Evolutionary conservation across 306 rosid genomes (phyloP), one percentile per base, ranked within the genome.

Genomic region (Ceratonia siliqua): DNA sequence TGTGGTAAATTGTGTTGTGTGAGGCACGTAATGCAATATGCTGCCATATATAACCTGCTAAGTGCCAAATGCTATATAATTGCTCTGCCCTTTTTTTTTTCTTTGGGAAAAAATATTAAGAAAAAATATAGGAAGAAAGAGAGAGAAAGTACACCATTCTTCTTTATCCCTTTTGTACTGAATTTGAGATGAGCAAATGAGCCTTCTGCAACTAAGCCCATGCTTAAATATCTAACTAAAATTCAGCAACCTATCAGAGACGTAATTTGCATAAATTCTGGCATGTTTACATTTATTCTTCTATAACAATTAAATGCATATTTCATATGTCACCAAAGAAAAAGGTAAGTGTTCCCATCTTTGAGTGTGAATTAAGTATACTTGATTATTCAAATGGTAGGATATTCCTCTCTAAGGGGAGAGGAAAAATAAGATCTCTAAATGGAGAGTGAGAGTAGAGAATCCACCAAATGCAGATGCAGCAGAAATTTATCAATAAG

Each of bases 11-110:
- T 71, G 33, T 84, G 83, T 55, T 84, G 89, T 86, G 87, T 57
- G 86, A 80, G 79, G 75, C 90, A 86, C 87, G 90, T 78, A 80
- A 84, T 35, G 71, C 68, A 11, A 27, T 17, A 15, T 42, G 55
- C 78, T 1, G 15, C 22, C 38, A 28, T 28, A 28, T 24, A 50
- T 72, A 14, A 56, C 72, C 68, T 46, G 17, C 27, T 36, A 33
- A 3, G 17, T 21, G 43, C 64, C 62, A 38, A 27, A 1, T 8
- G 10, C n/a, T 8, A 6, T 15, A 11, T 17, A 30, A 20, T 30
- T 59, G 36, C 48, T 61, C 33, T 6, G 10, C 62, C 62, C 17
- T 7, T 48, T 45, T 13, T 8, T 5, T 59, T 64, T 5, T 32
- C 32, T 21, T 6, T 41, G 3, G 1, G 8, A 38, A 11, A 45